Evolutionary conservation across 495 filamentous ascomycete species (phyloP), one percentile per base, ranked within the genome.

Genomic region (Cudoniella acicularis): DNA sequence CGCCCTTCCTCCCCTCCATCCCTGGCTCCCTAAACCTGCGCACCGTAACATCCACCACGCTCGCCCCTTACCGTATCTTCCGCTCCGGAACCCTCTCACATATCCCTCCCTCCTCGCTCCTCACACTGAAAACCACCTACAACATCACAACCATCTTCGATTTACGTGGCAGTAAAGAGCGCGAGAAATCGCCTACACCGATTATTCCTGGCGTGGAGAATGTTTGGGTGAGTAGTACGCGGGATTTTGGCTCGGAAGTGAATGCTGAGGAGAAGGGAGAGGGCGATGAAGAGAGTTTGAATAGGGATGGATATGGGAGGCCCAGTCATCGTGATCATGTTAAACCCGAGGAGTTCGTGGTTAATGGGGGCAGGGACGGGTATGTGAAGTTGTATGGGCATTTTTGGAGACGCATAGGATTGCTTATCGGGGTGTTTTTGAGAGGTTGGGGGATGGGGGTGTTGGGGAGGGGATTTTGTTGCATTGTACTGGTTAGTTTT

Each of bases 1-100:
- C 45, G 16, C 53, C 53, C 4, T 61, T 61, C 48, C 21, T 61
- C 40, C 43, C 43, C 3, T n/a, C n/a, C n/a, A 42, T 61, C 21
- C 27, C 52, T 10, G 85, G 86, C 65, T 70, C 82, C 27, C 82
- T 81, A 45, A 81, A 83, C 61, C 60, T 84, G 18, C 80, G 79
- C 57, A 73, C 72, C 40, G 69, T 76, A 2, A 66, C 70, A 43
- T 74, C 71, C 54, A 70, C 66, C 26, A 71, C 67, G 1, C 46
- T 84, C 22, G 73, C 74, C 4, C 67, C 75, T 0, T 73, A 76
- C 43, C 73, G 71, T 53, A 70, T 75, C 47, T 86, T 78, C 69
- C 83, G 83, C 42, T 81, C 79, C 3, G 83, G 78, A 49, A 71
- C 73, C 0, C 67, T 82, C 10, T 63, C 67, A 0, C 68, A 60